These are phyloP conservation scores for Didymella arachidicola DNA, from an alignment of 2,329 filamentous ascomycete genomes.

Conservation along the genomic window DNA sequence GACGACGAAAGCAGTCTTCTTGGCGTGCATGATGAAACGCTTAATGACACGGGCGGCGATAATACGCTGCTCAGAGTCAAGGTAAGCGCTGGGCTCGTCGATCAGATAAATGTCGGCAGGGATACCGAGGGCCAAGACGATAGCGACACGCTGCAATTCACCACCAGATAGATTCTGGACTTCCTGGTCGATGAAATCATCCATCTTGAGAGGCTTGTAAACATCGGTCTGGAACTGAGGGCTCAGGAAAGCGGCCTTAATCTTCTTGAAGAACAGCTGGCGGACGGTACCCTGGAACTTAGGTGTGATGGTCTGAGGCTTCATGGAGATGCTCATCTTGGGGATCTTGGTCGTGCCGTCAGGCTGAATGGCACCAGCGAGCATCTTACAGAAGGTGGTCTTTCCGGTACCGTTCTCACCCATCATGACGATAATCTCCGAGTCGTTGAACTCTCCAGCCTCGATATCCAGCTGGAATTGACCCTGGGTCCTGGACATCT, in stretches of 20 bases:
- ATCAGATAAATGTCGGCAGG: slow-evolving; percentile 99
- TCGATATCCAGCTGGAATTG: slow-evolving; percentile 86
- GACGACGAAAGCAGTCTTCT: slow-evolving; percentile 99
- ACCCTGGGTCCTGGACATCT: slow-evolving; percentile 92
- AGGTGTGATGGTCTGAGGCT: slow-evolving; percentile 98
- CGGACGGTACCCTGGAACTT: slow-evolving; percentile 98
- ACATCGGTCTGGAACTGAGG: slow-evolving; percentile 99
- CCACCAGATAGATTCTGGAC: slow-evolving; percentile 98
- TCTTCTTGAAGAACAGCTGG: slow-evolving; percentile 99
- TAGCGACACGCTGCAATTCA: slow-evolving; percentile 99
- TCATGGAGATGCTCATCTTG: slow-evolving; percentile 98
- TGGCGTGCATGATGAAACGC: slow-evolving; percentile 99
- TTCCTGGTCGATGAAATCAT: slow-evolving; percentile 99
- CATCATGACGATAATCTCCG: slow-evolving; percentile 99
- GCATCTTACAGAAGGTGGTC: slow-evolving; percentile 96
- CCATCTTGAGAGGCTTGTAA: slow-evolving; percentile 98
- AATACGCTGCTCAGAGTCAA: slow-evolving; percentile 99
- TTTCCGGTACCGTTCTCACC: slow-evolving; percentile 99
- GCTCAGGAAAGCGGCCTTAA: slow-evolving; percentile 93
- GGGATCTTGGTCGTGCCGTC: slow-evolving; percentile 81
- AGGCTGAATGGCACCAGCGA: slow-evolving; percentile 92
- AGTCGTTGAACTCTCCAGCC: slow-evolving; percentile 89
- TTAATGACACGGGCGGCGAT: slow-evolving; percentile 97
- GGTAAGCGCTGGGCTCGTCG: slow-evolving; percentile 84
- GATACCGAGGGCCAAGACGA: slow-evolving; percentile 93